These are phyloP conservation scores for Calonectria naviculata DNA, from an alignment of 2,329 filamentous ascomycete species.

Conservation along the genomic window DNA sequence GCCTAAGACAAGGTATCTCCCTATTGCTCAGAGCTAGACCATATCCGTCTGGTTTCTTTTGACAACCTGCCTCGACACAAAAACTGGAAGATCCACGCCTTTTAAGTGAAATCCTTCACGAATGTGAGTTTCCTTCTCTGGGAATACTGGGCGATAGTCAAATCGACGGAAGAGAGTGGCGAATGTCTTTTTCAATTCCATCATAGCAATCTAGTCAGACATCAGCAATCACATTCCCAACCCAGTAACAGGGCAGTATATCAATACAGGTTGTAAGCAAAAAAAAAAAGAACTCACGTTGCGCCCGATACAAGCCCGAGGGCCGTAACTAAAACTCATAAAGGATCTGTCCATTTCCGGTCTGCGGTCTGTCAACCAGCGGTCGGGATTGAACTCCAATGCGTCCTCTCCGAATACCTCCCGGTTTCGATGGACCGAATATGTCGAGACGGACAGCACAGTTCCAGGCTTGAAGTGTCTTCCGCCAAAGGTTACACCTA, in stretches of 20 bases:
- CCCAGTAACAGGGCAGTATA: too few relatives aligned
- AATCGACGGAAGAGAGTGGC: background rate
- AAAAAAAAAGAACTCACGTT: background rate
- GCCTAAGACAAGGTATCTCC: too few relatives aligned
- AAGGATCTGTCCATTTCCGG: background rate
- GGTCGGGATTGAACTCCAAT: background rate
- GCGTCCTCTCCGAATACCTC: background rate
- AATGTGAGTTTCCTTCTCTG: background rate
- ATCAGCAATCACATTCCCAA: background rate
- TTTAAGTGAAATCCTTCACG: background rate
- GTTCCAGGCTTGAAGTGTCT: background rate
- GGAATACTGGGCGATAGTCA: background rate
- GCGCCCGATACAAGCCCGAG: background rate
- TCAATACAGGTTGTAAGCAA: too few relatives aligned
- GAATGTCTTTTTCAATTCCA: background rate
- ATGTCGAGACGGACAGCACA: background rate
- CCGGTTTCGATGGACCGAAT: background rate
- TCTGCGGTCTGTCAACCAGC: background rate
- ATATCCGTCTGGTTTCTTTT: too few relatives aligned
- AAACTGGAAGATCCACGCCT: background rate
- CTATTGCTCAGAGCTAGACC: too few relatives aligned
- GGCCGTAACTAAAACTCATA: background rate
- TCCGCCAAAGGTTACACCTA: background rate
- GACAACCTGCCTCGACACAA: background rate
- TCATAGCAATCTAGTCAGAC: background rate